These are phyloP conservation scores for Eucalyptus pumila DNA, from an alignment of 345 rosid genomes.

Conservation along the genomic window DNA sequence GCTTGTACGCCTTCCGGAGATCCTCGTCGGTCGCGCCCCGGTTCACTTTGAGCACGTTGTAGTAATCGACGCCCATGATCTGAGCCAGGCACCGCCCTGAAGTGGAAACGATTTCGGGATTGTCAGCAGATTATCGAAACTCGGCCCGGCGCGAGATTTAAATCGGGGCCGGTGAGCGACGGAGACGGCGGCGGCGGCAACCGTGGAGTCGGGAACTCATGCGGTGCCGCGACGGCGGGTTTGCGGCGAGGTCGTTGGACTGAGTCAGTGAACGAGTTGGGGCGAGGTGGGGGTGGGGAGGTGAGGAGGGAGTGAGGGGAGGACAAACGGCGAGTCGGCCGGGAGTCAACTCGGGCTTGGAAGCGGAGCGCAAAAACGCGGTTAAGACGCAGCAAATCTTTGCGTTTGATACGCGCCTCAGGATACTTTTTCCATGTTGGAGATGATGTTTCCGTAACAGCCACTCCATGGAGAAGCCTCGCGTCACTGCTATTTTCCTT, in stretches of 20 bases:
- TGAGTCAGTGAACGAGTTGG: neutral
- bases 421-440: neutral
- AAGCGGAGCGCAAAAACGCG: neutral
- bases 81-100: too few species aligned
- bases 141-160: neutral
- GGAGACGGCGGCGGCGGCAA: neutral
- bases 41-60: constrained; percentile 62
- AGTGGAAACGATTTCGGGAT: neutral
- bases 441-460: neutral
- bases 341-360: neutral
- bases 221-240: neutral
- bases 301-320: neutral
- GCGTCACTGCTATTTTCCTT: neutral
- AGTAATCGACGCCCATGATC: constrained; percentile 83
- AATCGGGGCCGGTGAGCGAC: neutral
- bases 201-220: neutral
- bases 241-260: neutral
- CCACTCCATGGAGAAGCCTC: neutral
- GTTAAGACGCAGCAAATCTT: neutral
- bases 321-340: neutral
- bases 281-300: neutral
- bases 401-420: neutral
- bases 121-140: neutral
- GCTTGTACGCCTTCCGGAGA: constrained; percentile 56
- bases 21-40: constrained; percentile 67